phyloP scores from a whole-genome alignment of 2,329 filamentous ascomycete genomes.

The Scedosporium apiospermum region DNA sequence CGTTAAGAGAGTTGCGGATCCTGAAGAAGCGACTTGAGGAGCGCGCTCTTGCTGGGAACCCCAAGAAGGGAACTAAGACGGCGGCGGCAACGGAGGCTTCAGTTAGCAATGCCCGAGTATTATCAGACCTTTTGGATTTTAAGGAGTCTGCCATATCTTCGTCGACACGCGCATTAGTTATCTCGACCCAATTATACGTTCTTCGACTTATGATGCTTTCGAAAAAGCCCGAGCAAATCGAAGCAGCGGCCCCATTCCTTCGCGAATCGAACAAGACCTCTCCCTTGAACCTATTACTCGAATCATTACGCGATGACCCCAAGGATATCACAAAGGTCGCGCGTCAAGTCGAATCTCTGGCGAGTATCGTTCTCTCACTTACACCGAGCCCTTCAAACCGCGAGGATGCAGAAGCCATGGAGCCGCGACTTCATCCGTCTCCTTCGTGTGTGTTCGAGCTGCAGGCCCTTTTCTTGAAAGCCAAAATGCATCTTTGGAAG shows the following conservation, averaged over 20 bases:
- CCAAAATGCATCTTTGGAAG: constrained; percentile 57
- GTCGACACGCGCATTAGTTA: constrained; percentile 42
- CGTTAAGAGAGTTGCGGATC: constrained; percentile 57
- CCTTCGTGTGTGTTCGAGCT: constrained; percentile 52
- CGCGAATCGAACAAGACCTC: constrained; percentile 43
- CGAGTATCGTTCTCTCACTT: constrained; percentile 55
- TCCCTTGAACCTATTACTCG: constrained; percentile 46
- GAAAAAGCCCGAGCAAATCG: constrained; percentile 50
- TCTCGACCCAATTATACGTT: constrained; percentile 54
- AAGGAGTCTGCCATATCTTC: constrained; percentile 30
- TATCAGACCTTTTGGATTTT: constrained; percentile 56
- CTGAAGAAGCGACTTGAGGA: constrained; percentile 54
- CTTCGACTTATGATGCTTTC: constrained; percentile 53
- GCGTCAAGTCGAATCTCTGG: constrained; percentile 57
- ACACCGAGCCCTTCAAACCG: constrained; percentile 57
- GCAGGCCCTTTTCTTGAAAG: constrained; percentile 53
- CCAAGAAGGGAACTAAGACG: constrained; percentile 20
- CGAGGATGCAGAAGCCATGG: constrained; percentile 47
- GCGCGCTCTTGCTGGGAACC: constrained; percentile 9
- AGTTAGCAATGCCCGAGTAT: constrained; percentile 18
- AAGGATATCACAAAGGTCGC: constrained; percentile 47
- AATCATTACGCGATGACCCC: constrained; percentile 30
- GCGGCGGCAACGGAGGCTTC: constrained; percentile 19
- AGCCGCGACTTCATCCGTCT: constrained; percentile 43
- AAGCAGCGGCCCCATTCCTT: constrained; percentile 47